Percentiles rank a stretch among this genome's conserved stretches.
phyloP scores from a whole-genome alignment of 78 protist species.

The Bodo saltans region DNA sequence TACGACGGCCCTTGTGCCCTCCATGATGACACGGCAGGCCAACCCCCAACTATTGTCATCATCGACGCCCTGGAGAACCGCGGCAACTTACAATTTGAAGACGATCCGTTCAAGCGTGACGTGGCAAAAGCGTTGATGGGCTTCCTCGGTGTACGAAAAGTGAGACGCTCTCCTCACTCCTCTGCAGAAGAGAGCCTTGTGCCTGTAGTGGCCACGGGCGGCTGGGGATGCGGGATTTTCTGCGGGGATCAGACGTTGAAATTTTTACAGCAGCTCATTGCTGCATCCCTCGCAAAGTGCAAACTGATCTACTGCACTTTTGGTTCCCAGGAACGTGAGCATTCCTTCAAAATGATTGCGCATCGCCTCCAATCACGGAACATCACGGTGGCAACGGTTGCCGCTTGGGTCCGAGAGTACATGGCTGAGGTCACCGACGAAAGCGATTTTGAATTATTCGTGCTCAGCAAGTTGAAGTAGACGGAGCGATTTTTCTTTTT shows the following conservation, averaged over 20 bases:
- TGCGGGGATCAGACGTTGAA: slow-evolving; percentile 42
- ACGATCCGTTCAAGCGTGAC: neutral
- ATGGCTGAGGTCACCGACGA: no score
- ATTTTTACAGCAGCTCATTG: slow-evolving; percentile 33
- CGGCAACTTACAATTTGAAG: neutral
- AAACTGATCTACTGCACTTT: no score
- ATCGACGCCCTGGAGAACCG: slow-evolving; percentile 23
- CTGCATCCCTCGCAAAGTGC: no score
- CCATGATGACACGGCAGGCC: neutral
- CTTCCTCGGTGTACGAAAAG: slow-evolving; percentile 18
- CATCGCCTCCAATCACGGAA: no score
- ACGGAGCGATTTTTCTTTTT: no score
- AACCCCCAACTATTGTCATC: neutral
- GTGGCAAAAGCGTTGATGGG: slow-evolving; percentile 27
- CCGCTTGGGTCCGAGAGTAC: no score
- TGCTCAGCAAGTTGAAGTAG: no score
- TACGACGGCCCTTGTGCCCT: neutral
- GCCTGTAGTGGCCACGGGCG: slow-evolving; percentile 44
- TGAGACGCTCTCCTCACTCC: neutral
- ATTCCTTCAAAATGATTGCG: no score
- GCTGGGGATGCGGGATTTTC: slow-evolving; percentile 64
- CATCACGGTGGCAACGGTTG: no score
- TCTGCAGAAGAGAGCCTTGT: neutral
- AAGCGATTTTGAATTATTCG: no score
- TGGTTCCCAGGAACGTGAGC: no score